Conservation (phyloP, 2,329 filamentous ascomycete genomes). For the Tolypocladium endophyticum region DNA sequence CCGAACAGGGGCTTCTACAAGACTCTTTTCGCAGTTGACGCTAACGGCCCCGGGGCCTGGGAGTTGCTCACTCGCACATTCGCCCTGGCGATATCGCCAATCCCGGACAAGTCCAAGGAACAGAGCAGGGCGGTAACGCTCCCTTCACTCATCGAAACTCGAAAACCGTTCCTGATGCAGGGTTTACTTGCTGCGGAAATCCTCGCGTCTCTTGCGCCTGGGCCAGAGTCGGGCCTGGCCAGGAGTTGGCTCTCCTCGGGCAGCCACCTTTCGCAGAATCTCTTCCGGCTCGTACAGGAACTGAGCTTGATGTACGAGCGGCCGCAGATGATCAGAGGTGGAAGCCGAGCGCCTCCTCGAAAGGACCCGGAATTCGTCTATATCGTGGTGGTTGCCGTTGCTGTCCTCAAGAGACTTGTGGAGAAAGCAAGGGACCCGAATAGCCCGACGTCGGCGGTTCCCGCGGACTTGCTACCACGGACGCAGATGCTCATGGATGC, state of each 20-base stretch:
- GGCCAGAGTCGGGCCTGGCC: conserved; percentile 61
- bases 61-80: conserved; percentile 84
- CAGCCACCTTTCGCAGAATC: conserved; percentile 72
- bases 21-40: conserved; percentile 67
- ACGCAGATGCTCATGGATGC: conserved; percentile 58
- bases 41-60: conserved; percentile 50
- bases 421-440: conserved; percentile 57
- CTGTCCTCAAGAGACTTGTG: conserved; percentile 55
- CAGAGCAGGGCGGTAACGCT: conserved; percentile 48
- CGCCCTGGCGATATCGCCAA: conserved; percentile 70
- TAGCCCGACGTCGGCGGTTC: conserved; percentile 38
- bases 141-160: conserved; percentile 62
- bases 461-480: conserved; percentile 52
- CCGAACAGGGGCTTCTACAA: conserved; percentile 83
- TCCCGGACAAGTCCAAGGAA: conserved; percentile 54
- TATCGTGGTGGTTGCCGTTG: conserved; percentile 58
- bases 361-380: conserved; percentile 45
- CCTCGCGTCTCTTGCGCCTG: conserved; percentile 62
- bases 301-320: conserved; percentile 53
- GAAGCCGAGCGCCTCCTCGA: conserved; percentile 18
- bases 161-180: conserved; percentile 87
- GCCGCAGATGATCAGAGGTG: conserved; percentile 12
- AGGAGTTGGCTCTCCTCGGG: conserved; percentile 72
- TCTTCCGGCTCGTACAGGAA: conserved; percentile 65
- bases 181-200: conserved; percentile 86